These are phyloP conservation scores for Drechslerella dactyloides DNA, from an alignment of 2,329 filamentous ascomycete species.

Conservation along the genomic window DNA sequence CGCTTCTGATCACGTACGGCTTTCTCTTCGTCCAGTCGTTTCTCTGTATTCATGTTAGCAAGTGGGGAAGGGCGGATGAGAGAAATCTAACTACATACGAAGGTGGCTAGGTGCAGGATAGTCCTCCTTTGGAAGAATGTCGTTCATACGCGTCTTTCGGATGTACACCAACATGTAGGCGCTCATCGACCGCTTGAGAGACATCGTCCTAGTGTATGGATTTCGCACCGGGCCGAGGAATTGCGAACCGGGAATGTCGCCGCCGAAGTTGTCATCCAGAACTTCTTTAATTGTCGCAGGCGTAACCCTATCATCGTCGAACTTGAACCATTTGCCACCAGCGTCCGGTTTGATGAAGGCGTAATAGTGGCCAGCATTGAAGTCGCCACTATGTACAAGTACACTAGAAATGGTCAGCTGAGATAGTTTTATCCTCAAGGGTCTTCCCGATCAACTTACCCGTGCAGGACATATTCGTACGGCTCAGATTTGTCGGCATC, in stretches of 20 bases:
- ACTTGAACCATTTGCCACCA: constrained; percentile 93
- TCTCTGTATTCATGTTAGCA: constrained; percentile 61
- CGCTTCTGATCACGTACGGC: constrained; percentile 75
- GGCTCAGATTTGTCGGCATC: constrained; percentile 85
- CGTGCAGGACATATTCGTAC: constrained; percentile 90
- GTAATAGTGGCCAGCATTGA: constrained; percentile 98
- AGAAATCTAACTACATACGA: constrained; percentile 62
- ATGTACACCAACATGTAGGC: constrained; percentile 99
- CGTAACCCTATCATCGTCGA: constrained; percentile 97
- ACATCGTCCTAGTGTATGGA: constrained; percentile 69
- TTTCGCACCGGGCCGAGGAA: constrained; percentile 64
- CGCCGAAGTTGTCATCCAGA: constrained; percentile 94
- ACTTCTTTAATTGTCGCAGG: constrained; percentile 89
- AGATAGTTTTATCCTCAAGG: not conserved
- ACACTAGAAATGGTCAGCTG: constrained; percentile 65
- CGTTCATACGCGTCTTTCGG: constrained; percentile 81
- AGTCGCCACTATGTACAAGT: constrained; percentile 91
- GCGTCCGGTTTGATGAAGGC: constrained; percentile 93
- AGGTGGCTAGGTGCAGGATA: constrained; percentile 73
- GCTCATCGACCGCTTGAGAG: constrained; percentile 75
- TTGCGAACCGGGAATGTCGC: constrained; percentile 68
- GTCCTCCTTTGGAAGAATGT: constrained; percentile 77
- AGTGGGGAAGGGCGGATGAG: constrained; percentile 7
- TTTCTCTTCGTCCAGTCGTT: constrained; percentile 80
- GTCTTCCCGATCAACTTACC: constrained; percentile 42